phyloP scores from a whole-genome alignment of 225 moss, liverwort and hornwort genomes.

The Rhytidiadelphus loreus region DNA sequence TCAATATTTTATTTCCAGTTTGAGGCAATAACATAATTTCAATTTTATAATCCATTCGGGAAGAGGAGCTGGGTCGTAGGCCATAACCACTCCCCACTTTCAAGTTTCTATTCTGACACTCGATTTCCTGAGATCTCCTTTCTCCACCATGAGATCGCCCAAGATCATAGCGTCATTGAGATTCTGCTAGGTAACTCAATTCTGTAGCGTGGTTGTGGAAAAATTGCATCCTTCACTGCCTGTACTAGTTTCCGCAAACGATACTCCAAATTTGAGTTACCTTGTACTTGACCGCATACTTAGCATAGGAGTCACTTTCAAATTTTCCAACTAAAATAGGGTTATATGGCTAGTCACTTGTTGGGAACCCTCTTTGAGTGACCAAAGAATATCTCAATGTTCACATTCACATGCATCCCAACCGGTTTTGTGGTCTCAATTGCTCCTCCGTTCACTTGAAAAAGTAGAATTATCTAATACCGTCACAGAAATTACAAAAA shows the following conservation, averaged over 20 bases:
- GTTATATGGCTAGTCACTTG: neutral
- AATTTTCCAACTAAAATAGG: neutral
- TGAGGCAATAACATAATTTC: neutral
- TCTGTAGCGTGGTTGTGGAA: neutral
- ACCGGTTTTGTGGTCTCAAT: neutral
- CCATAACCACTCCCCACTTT: neutral
- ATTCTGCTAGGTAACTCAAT: neutral
- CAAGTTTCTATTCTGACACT: neutral
- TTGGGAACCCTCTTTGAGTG: neutral
- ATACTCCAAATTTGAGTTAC: neutral
- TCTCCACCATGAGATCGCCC: neutral
- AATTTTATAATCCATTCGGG: neutral
- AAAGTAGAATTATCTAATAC: neutral
- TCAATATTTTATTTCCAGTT: neutral
- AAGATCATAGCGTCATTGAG: too few relatives aligned
- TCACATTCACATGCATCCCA: neutral
- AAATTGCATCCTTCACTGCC: neutral
- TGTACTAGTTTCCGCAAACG: neutral
- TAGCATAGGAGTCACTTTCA: neutral
- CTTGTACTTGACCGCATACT: neutral
- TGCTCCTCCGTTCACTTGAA: neutral
- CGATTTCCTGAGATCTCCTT: neutral
- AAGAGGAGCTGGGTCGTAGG: neutral
- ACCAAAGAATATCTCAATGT: neutral
- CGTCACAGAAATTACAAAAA: neutral